Percentiles rank a stretch among this genome's conserved stretches.
These are phyloP conservation scores for Macrocystidia cucumis DNA, from an alignment of 1,284 basidiomycete species.

Conservation along the genomic window DNA sequence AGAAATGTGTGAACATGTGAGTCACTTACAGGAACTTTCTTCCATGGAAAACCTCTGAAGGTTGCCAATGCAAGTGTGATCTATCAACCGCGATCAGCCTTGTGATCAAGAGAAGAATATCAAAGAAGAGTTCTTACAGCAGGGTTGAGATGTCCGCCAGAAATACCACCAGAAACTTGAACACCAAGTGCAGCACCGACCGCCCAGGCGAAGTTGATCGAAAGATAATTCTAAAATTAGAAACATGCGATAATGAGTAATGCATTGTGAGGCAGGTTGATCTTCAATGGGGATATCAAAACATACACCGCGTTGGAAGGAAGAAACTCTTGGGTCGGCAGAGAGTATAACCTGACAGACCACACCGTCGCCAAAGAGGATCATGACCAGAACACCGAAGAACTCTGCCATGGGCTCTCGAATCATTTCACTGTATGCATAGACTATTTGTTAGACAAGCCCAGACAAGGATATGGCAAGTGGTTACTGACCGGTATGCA, in stretches of 20 bases:
- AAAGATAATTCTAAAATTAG: conserved; percentile 40
- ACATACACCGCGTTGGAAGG: conserved; percentile 57
- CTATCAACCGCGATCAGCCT: conserved; percentile 17
- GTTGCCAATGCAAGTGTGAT: conserved; percentile 64
- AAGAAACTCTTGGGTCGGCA: conserved; percentile 37
- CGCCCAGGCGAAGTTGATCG: conserved; percentile 62
- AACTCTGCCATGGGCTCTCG: conserved; percentile 66
- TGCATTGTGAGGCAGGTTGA: neutral
- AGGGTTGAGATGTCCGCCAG: conserved; percentile 76
- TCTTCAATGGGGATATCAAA: too few relatives aligned
- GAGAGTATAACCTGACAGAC: conserved; percentile 59
- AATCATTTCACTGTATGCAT: conserved; percentile 29
- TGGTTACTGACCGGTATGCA: conserved; percentile 38
- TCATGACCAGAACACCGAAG: conserved; percentile 39
- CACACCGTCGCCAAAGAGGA: conserved; percentile 60
- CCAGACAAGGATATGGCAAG: too few relatives aligned
- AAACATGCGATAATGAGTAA: neutral
- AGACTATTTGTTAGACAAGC: too few relatives aligned
- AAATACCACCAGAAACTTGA: conserved; percentile 59
- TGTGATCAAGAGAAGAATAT: conserved; percentile 5
- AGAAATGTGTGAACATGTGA: neutral
- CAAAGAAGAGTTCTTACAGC: conserved; percentile 34
- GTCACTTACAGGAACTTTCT: conserved; percentile 54
- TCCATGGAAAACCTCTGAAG: conserved; percentile 71
- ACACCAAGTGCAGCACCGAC: conserved; percentile 59